Evolutionary conservation across 2,329 filamentous ascomycete species (phyloP), one percentile per base, ranked within the genome.

Genomic region (Xylaria sp.): DNA sequence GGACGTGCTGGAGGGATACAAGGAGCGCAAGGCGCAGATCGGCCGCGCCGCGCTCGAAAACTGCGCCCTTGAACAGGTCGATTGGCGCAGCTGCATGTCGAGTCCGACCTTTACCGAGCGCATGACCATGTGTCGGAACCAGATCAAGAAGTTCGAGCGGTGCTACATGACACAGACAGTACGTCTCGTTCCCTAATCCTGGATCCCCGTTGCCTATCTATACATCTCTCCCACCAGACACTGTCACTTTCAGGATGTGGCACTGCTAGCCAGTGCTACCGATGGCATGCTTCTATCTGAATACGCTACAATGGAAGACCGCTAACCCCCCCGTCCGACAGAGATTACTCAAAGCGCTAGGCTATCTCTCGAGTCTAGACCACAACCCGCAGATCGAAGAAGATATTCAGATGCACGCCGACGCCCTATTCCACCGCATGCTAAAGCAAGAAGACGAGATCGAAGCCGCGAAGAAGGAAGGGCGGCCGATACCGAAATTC

Each of bases 351-450:
- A 93, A 94, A 76, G 93, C 93, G 1, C 79, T 99, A 17, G 95
- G 95, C 4, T 98, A 97, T 74, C 84, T 96, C 33, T 85, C 87
- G 7, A 86, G 86, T 25, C 80, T 86, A 64, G 85, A 90, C 44
- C 85, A 88, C 21, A 80, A 88, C 8, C 79, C 83, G 0, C 83
- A 88, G 29, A 84, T 91, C 53, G 91, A 97, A 70, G 93, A 97
- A 75, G 86, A 90, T 68, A 92, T 99, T 64, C 95, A 98, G 77
- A 92, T 98, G 89, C 93, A 97, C 75, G 94, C 94, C 61, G 95
- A 99, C 79, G 87, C 86, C 65, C 83, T 99, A 40, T 99, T 93
- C 77, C 90, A 94, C 71, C 87, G 90, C 69, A 92, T 98, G 88
- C 77, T 96, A 37, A 84, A 87, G 63, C 92, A 96, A 74, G 94